Conservation (phyloP, 2,329 filamentous ascomycete genomes). For the Anthostomella pinea region DNA sequence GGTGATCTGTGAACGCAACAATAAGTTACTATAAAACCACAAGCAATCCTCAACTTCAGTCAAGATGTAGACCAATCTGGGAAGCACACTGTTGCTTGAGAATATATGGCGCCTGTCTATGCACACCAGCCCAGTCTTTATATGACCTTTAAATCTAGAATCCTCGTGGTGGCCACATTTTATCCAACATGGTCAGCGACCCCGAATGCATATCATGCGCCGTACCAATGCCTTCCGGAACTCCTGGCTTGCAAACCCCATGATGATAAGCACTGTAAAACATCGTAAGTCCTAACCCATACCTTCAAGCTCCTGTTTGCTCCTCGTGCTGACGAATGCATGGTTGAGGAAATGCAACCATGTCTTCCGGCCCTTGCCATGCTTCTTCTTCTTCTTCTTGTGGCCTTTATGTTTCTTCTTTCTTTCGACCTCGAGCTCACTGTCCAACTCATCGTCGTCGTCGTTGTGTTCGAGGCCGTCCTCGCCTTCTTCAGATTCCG, state of each 20-base stretch:
- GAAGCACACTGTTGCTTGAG: too few relatives aligned
- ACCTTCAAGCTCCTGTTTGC: conserved; percentile 59
- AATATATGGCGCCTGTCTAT: too few relatives aligned
- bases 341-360: conserved; percentile 77
- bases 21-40: too few relatives aligned
- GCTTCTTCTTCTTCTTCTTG: conserved; percentile 49
- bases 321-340: conserved; percentile 75
- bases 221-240: conserved; percentile 6
- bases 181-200: too few relatives aligned
- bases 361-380: conserved; percentile 58
- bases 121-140: too few relatives aligned
- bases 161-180: too few relatives aligned
- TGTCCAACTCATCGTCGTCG: conserved; percentile 17
- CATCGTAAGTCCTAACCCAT: conserved; percentile 2
- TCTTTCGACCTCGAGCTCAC: conserved; percentile 34
- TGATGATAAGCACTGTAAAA: background rate
- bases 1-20: too few relatives aligned
- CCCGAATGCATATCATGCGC: conserved; percentile 5
- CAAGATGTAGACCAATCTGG: too few relatives aligned
- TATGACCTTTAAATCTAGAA: too few relatives aligned
- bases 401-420: conserved; percentile 62
- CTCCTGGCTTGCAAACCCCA: conserved; percentile 11
- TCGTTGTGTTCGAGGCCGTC: conserved; percentile 21
- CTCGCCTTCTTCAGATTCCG: conserved; percentile 21
- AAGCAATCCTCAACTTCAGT: too few relatives aligned